Base-by-base conservation (phyloP, 1,284 basidiomycete genomes). In the Apiotrichum sp. region DNA sequence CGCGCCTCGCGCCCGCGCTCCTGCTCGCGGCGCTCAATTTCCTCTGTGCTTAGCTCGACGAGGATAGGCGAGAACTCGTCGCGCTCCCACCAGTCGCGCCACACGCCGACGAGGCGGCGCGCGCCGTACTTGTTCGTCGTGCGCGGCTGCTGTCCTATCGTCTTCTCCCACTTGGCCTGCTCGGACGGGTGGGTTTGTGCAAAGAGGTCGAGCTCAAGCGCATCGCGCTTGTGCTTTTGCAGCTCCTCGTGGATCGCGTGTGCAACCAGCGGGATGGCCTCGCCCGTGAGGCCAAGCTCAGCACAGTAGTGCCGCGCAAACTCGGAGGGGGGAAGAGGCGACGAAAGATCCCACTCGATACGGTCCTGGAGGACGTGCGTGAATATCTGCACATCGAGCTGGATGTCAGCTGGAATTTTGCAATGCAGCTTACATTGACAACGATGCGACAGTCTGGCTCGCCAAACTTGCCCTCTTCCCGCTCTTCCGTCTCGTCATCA, bases 331-430 rank as follows among this genome's bases (percentile, higher is more conserved):
- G 93, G 93, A 14, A 98, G 83, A 0, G 87, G 82, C 0, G 93
- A 97, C 35, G 91, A 84, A 6, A 98, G 82, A 75, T 98, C 95
- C 96, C 96, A 98, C 77, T 98, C 96, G 66, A 98, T 89, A 63
- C 93, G 89, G 77, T 98, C 95, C 56, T 88, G 81, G 1, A 98
- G 81, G 73, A 95, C 89, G 72, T 92, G 82, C 16, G 87, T 89
- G 47, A 87, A 87, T 70, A 98, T 89, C 75, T 98, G 95, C n/a
- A 98, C 90, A 76, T 98, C 93, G 72, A 98, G 90, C 90, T 96
- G 75, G 16, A 38, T 38, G 32, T 41, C 50, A 38, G 31, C n/a
- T 6, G 16, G 22, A 34, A 41, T 8, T 46, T 31, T 56, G 16
- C 34, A 41, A 34, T 33, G 29, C 4, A 2, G 81, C 88, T 73